Base-by-base conservation (phyloP, 1,284 basidiomycete genomes). In the Fomitopsis schrenkii region DNA sequence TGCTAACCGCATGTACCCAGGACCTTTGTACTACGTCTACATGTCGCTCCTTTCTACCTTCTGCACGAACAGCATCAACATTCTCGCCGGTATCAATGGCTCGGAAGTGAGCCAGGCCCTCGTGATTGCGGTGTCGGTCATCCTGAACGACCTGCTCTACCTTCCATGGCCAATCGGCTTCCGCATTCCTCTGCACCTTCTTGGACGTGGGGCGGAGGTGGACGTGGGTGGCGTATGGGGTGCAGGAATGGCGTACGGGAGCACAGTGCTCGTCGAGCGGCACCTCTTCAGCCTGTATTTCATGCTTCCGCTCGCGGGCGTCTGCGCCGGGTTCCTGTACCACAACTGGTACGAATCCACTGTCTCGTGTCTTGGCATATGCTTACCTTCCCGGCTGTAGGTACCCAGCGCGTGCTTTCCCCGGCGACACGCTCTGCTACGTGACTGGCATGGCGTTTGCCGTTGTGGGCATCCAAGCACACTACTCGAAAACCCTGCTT, bases 21-120 rank as follows among this genome's bases (percentile, higher is more conserved):
- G 95, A 2, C 94, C 94, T 0, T 76, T 98, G 15, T 99, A 99
- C 77, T 99, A 99, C 75, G 65, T 97, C 54, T 99, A 98, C 79
- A 98, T 99, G 90, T 87, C 94, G 6, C 78, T 98, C 40, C 81
- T 99, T 9, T 98, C 96, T 15, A 99, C 95, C 0, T 99, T 99
- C 74, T 90, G 94, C 62, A 98, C 96, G 14, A 99, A 99, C 77
- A 93, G 92, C 74, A 98, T 99, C 83, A 99, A 99, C 75, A 99
- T 99, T 68, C 86, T 99, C 8, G 97, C 97, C 3, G 97, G 97
- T 5, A 93, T 98, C 69, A 99, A 99, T 72, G 97, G 97, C 12
- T 90, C 97, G 1, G 97, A 99, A 79, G 93, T 91, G 62, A 87
- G 89, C 58, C 97, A 99, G 77, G 94, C 96, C 0, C 78, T 98